phyloP scores from a whole-genome alignment of 1,284 basidiomycete genomes.

The Pterulicium gracile region DNA sequence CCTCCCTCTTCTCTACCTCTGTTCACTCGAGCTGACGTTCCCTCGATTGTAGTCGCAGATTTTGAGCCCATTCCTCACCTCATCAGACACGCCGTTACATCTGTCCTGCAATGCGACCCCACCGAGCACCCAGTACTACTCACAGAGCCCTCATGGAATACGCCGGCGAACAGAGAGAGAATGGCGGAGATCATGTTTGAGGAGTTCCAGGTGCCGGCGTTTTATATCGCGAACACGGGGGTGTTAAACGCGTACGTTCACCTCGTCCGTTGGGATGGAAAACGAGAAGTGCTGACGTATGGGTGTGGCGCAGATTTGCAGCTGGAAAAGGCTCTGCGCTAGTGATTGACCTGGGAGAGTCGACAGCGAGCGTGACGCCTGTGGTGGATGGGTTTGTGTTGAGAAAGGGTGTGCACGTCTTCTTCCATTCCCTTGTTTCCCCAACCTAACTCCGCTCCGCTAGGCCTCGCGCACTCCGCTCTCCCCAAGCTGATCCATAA shows the following conservation, averaged over 20 bases:
- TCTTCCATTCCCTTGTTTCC: constrained; percentile 5
- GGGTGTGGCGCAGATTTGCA: constrained; percentile 59
- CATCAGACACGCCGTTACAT: constrained; percentile 65
- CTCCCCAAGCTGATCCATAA: constrained; percentile 72
- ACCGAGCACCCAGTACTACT: constrained; percentile 87
- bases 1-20: constrained; percentile 6
- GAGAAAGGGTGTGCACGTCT: constrained; percentile 62
- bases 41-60: constrained; percentile 51
- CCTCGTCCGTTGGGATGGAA: neutral
- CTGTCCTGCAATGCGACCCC: constrained; percentile 64
- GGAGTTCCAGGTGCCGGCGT: constrained; percentile 88
- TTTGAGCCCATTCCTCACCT: constrained; percentile 68
- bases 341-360: constrained; percentile 89
- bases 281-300: no score
- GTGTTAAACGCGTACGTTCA: constrained; percentile 80
- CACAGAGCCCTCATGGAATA: constrained; percentile 97
- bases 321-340: constrained; percentile 94
- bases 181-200: constrained; percentile 98
- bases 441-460: neutral
- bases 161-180: constrained; percentile 77
- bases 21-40: constrained; percentile 7
- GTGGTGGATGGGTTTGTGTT: constrained; percentile 98
- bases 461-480: constrained; percentile 61
- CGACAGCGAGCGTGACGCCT: constrained; percentile 84
- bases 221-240: constrained; percentile 95